Base-by-base conservation (phyloP, 305 asterid genomes). In the Withania somnifera region DNA sequence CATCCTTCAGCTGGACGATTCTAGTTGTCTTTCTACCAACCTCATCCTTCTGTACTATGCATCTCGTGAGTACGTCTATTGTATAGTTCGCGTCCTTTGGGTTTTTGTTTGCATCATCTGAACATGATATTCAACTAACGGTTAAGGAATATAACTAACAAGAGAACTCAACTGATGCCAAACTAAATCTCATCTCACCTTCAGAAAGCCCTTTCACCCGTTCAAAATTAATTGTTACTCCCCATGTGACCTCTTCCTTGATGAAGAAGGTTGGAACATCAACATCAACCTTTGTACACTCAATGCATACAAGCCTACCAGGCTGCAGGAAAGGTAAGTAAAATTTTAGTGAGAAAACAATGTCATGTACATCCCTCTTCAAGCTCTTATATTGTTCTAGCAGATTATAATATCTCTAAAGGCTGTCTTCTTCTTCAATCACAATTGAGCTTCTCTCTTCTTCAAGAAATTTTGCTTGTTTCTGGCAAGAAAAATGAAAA, bases 291-390 rank as follows among this genome's bases (percentile, higher is more conserved):
- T 87, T 90, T 38, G 93, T 83, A 82, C 97, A 92, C 82, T 86
- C 93, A 80, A 96, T 22, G 50, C 92, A 88, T 60, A 92, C 93
- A 82, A 96, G 97, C 90, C 99, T 88, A 82, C 98, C 98, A 58
- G 98, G 98, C 90, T 96, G 98, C 85, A 96, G 88, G 87, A 93
- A 96, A 32, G 98, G 98, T 84, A 96, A 91, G 87, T 97, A 93
- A 80, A 92, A 82, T 85, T 92, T 94, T 50, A 98, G 97, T 83
- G 97, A 90, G 68, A 88, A 87, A 61, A 93, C 91, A 73, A 86
- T 78, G 76, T 88, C 93, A 10, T 88, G 91, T 7, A 91, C 87
- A 50, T 96, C 99, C 89, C 86, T 93, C 83, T 90, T 94, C 84
- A 91, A 85, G 86, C 89, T 86, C 89, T 87, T 96, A 84, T 91